Evolutionary conservation across 176 grass and related monocot genomes (phyloP), one percentile per base, ranked within the genome.

Genomic region (Thinopyrum elongatum): DNA sequence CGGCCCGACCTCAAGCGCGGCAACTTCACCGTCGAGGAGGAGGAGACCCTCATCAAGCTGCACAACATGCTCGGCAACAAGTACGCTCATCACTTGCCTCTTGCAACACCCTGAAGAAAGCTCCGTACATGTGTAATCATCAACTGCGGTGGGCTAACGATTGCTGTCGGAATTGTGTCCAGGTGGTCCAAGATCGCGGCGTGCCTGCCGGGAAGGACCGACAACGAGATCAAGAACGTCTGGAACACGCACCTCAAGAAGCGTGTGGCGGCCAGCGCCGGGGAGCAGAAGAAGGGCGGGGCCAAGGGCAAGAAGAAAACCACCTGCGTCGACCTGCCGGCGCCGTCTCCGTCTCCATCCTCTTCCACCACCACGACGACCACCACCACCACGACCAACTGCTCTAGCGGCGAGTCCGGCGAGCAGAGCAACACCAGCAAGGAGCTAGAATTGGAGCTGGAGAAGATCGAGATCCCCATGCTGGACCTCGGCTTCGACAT

Each of bases 151-250:
- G 29, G 31, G 17, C 59, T 76, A 38, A 74, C 41, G 9, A 83
- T 28, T 5, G 19, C 62, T 7, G 3, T 79, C 21, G 3, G 13
- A 29, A 3, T 59, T 72, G 1, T 77, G 4, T 15, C 3, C 35
- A 98, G 96, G 87, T 98, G 96, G 96, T 98, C 96, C 1, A 94
- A 90, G 78, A 98, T 98, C 21, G 93, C 96, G n/a, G 81, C 93
- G 80, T 82, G 81, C 84, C 80, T 98, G 73, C 90, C 93, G 3
- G 96, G 96, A 8, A 87, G 96, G 82, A 98, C 96, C n/a, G 96
- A 98, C 85, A 98, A 98, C 64, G 96, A 98, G 91, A 98, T 98
- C 87, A 98, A 98, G 88, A 98, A 98, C 87, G 93, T 95, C 10
- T 98, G 96, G 96, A 94, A 98, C 93, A 95, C 96, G 21, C 90